Percentiles rank a stretch among this genome's conserved stretches.
These are phyloP conservation scores for Aristolochia californica DNA, from an alignment of 164 flowering plant species.

Conservation along the genomic window DNA sequence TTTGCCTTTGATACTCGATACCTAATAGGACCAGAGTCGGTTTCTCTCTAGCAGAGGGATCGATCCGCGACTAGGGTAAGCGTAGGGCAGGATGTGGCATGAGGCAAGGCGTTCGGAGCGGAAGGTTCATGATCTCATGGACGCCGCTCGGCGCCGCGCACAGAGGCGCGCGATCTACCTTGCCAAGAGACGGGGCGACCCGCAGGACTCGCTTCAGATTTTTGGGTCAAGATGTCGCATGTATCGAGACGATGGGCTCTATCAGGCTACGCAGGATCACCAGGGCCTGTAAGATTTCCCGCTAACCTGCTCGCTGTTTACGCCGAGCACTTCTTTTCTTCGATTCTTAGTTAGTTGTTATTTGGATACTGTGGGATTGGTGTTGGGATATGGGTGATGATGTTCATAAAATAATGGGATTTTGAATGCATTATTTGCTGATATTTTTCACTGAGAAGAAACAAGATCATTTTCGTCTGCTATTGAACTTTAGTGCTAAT, in stretches of 20 bases:
- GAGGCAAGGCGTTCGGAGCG: constrained; percentile 91
- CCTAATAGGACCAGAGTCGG: too few species aligned
- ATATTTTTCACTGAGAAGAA: too few species aligned
- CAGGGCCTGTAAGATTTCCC: constrained; percentile 64
- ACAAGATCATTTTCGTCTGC: too few species aligned
- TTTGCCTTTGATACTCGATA: too few species aligned
- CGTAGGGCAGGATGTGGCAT: constrained; percentile 69
- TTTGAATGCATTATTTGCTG: too few species aligned
- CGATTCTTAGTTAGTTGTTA: not conserved
- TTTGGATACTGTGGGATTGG: not conserved
- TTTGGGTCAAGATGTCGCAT: constrained; percentile 60
- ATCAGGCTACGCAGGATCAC: constrained; percentile 80
- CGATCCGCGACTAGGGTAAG: not conserved
- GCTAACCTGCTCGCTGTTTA: not conserved
- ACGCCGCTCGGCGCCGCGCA: constrained; percentile 92
- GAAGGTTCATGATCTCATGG: constrained; percentile 97
- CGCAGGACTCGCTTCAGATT: constrained; percentile 68
- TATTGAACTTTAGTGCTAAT: too few species aligned
- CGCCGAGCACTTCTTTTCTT: not conserved
- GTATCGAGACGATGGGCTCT: constrained; percentile 81
- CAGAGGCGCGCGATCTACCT: constrained; percentile 85
- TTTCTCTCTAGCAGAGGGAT: too few species aligned
- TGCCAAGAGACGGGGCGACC: constrained; percentile 91
- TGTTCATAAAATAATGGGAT: too few species aligned
- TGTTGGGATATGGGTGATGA: too few species aligned